Conservation (phyloP, 2,329 filamentous ascomycete species). For the Exophiala alcalophila region DNA sequence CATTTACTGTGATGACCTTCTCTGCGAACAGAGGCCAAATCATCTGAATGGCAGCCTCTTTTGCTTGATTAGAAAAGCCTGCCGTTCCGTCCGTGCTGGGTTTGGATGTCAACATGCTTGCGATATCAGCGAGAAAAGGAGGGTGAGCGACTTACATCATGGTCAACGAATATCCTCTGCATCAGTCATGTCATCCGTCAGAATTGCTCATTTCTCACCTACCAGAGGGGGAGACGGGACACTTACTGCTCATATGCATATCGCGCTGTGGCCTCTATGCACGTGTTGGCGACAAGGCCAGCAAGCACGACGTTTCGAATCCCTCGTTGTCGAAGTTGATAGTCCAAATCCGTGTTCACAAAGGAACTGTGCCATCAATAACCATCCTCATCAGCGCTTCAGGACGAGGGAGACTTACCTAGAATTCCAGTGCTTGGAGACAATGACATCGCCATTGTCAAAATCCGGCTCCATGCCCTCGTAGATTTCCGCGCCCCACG, state of each 20-base stretch:
- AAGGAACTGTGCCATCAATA: no score
- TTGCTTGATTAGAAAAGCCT: constrained; percentile 3
- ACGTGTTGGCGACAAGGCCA: constrained; percentile 36
- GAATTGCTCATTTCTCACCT: no score
- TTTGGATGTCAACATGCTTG: not conserved
- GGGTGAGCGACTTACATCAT: constrained; percentile 12
- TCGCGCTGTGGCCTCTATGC: constrained; percentile 37
- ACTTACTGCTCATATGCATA: constrained; percentile 36
- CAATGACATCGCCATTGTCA: constrained; percentile 34
- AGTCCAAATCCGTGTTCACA: constrained; percentile 38
- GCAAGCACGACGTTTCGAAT: constrained; percentile 36
- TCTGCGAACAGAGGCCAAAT: constrained; percentile 10
- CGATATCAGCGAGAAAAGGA: not conserved
- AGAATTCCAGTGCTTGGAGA: constrained; percentile 37
- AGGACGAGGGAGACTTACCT: no score
- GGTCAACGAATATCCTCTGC: constrained; percentile 7
- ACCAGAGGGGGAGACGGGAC: no score
- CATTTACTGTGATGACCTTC: not conserved
- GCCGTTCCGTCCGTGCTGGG: constrained; percentile 5
- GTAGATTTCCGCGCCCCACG: constrained; percentile 32
- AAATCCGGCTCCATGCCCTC: constrained; percentile 33
- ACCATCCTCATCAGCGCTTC: no score
- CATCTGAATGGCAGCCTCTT: constrained; percentile 1
- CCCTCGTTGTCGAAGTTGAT: constrained; percentile 36
- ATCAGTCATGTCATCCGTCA: no score